These are phyloP conservation scores for Candida bentonensis DNA, from an alignment of 805 yeast genomes.

Conservation along the genomic window DNA sequence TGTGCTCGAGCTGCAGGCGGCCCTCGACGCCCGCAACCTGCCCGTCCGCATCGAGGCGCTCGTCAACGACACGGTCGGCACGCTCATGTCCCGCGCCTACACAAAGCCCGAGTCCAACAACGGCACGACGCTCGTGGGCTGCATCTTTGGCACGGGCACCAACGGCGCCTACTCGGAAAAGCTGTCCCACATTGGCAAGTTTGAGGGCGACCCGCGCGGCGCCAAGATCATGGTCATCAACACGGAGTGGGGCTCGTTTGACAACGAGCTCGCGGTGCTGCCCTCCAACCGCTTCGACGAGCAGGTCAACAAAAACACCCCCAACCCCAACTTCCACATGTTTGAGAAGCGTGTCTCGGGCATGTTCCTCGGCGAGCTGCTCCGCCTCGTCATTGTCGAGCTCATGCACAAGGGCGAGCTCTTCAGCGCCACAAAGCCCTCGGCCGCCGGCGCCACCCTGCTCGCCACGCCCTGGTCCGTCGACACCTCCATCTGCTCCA, in stretches of 20 bases:
- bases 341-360: constrained; percentile 90
- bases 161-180: constrained; percentile 88
- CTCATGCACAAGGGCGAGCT: constrained; percentile 40
- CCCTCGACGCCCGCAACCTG: constrained; percentile 42
- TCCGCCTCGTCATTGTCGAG: constrained; percentile 61
- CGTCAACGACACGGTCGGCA: constrained; percentile 94
- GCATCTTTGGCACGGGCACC: constrained; percentile 95
- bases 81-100: constrained; percentile 78
- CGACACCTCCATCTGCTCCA: constrained; percentile 73
- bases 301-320: constrained; percentile 53
- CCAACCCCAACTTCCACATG: constrained; percentile 78
- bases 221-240: constrained; percentile 63
- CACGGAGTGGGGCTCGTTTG: constrained; percentile 98
- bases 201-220: constrained; percentile 27
- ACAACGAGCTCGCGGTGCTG: constrained; percentile 58
- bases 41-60: constrained; percentile 65
- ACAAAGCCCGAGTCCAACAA: constrained; percentile 42
- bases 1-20: constrained; percentile 54
- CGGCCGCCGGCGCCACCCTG: constrained; percentile 19
- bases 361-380: constrained; percentile 83
- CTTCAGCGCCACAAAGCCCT: constrained; percentile 21
- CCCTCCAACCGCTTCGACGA: constrained; percentile 72
- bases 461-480: constrained; percentile 61
- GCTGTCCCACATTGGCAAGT: constrained; percentile 57
- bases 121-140: constrained; percentile 71